Evolutionary conservation across 352 stramenopile species (phyloP).

Genomic region (Globisporangium paroecandrum): DNA sequence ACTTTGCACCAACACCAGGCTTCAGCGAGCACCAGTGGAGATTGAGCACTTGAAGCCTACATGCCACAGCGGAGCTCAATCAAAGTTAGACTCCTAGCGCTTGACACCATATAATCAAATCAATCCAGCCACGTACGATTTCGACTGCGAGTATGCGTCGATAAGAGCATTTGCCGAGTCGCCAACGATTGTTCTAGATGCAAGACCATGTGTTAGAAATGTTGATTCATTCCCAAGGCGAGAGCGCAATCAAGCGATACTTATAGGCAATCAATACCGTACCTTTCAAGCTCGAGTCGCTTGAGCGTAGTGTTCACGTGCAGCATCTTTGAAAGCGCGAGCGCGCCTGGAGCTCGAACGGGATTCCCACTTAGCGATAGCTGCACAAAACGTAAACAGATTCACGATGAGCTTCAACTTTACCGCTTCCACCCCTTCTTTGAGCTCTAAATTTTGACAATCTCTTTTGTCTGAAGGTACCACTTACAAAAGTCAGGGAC

Average conservation of each 20-base stretch:
- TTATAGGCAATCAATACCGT: not conserved
- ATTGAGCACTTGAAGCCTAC: constrained; percentile 29
- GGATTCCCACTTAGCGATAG: constrained; percentile 33
- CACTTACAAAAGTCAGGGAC: constrained; percentile 22
- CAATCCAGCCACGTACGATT: constrained; percentile 23
- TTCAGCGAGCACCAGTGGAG: constrained; percentile 33
- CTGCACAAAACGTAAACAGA: not conserved
- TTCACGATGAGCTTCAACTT: not conserved
- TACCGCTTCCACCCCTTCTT: not conserved
- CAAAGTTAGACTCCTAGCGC: not conserved
- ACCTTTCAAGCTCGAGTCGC: constrained; percentile 31
- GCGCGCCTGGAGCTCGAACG: constrained; percentile 19
- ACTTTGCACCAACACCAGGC: constrained; percentile 23
- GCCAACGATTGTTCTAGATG: constrained; percentile 20
- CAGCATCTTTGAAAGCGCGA: constrained; percentile 32
- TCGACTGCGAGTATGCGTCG: constrained; percentile 25
- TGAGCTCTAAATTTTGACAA: not conserved
- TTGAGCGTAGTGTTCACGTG: constrained; percentile 27
- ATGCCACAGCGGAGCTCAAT: not conserved
- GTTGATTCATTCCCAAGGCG: not conserved
- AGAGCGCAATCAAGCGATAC: not conserved
- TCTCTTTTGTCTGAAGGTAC: not conserved
- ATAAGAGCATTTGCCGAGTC: constrained; percentile 23
- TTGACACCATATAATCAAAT: not conserved
- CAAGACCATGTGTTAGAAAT: not conserved